Conservation (phyloP, 345 rosid species). For the Trapa bicornis region DNA sequence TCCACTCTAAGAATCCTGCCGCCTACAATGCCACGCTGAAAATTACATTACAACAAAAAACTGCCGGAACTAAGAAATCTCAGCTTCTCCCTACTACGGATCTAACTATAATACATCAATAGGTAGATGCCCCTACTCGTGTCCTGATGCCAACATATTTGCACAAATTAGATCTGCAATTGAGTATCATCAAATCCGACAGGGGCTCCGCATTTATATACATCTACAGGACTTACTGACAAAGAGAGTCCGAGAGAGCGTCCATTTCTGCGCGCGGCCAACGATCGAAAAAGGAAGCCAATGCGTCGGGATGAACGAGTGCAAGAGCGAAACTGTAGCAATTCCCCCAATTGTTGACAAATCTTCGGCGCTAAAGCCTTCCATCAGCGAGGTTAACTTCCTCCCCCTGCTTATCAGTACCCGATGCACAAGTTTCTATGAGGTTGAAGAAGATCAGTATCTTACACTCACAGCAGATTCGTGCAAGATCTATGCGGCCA, state of each 20-base stretch:
- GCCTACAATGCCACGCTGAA: no score
- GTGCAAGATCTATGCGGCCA: background rate
- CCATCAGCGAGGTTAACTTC: constrained; percentile 20
- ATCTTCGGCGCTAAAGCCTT: constrained; percentile 67
- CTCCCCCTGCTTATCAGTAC: background rate
- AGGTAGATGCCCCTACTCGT: background rate
- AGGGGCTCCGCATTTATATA: background rate
- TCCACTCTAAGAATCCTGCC: background rate
- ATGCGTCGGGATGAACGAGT: constrained; percentile 95
- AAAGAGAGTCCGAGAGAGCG: constrained; percentile 74
- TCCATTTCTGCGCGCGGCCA: constrained; percentile 99
- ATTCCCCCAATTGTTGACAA: constrained; percentile 93
- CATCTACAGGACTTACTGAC: constrained; percentile 53
- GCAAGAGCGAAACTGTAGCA: constrained; percentile 89
- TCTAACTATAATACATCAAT: background rate
- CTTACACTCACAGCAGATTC: background rate
- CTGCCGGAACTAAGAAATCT: background rate
- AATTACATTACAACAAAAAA: no score
- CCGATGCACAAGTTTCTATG: background rate
- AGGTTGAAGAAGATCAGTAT: no score
- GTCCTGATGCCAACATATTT: background rate
- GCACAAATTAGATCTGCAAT: background rate
- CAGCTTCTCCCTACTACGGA: background rate
- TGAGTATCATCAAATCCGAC: background rate
- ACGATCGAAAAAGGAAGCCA: constrained; percentile 98